Percentiles rank a stretch among this genome's conserved stretches.
These are phyloP conservation scores for Prunus mongolica DNA, from an alignment of 306 rosid genomes.

Conservation along the genomic window DNA sequence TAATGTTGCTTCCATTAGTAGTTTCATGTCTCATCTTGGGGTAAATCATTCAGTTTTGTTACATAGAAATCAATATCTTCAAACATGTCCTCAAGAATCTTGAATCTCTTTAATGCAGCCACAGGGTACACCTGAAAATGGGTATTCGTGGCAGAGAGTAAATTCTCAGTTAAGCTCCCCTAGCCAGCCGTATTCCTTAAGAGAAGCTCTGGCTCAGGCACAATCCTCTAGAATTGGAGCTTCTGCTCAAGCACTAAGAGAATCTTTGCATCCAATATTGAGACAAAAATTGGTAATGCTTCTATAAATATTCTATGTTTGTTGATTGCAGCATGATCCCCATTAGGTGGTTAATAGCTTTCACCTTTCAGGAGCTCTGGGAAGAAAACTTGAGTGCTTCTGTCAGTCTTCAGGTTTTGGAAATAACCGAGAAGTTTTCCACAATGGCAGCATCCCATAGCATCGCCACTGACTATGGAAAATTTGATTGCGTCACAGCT, in stretches of 20 bases:
- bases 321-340: not conserved
- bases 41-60: not conserved
- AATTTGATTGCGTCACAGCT: slow-evolving; percentile 92
- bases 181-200: slow-evolving; percentile 95
- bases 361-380: slow-evolving; percentile 80
- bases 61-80: not conserved
- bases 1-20: not conserved
- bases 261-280: slow-evolving; percentile 91
- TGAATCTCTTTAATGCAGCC: slow-evolving; percentile 57
- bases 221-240: slow-evolving; percentile 99
- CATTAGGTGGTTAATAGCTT: slow-evolving; percentile 20
- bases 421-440: slow-evolving; percentile 80
- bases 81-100: slow-evolving; percentile 5
- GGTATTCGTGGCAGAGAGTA: slow-evolving; percentile 91
- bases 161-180: slow-evolving; percentile 97
- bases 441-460: slow-evolving; percentile 72
- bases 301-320: not conserved
- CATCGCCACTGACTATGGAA: slow-evolving; percentile 89
- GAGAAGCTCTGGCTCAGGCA: slow-evolving; percentile 99
- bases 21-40: not conserved
- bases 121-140: slow-evolving; percentile 95
- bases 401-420: slow-evolving; percentile 93
- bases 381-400: slow-evolving; percentile 98
- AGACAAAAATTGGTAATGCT: slow-evolving; percentile 87
- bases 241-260: slow-evolving; percentile 96